Conservation (phyloP, 495 filamentous ascomycete genomes). For the Aspergillus cavernicola region DNA sequence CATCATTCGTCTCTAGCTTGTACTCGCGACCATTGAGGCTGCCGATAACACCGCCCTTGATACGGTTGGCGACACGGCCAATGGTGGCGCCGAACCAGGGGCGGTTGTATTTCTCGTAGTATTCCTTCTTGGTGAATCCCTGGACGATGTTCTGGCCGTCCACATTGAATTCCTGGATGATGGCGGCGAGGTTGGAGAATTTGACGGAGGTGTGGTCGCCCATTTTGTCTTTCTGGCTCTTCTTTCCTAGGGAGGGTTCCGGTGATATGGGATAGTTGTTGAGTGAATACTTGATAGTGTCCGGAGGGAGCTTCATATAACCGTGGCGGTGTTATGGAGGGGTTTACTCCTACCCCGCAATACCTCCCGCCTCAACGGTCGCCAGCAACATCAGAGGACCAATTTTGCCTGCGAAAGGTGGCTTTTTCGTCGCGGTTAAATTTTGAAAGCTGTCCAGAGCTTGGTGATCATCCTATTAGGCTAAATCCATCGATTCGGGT, state of each 20-base stretch:
- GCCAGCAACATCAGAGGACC: not conserved
- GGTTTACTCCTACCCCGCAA: constrained; percentile 6
- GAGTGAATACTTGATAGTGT: not conserved
- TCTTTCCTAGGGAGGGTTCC: not conserved
- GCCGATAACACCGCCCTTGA: constrained; percentile 66
- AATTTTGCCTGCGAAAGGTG: constrained; percentile 1
- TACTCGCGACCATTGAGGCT: constrained; percentile 71
- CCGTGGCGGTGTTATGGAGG: constrained; percentile 1
- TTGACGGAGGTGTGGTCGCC: constrained; percentile 31
- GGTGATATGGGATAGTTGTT: not conserved
- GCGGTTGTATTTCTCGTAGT: constrained; percentile 68
- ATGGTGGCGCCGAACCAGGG: constrained; percentile 92
- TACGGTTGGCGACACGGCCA: constrained; percentile 85
- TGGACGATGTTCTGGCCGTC: constrained; percentile 80
- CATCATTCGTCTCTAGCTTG: constrained; percentile 68
- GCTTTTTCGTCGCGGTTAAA: constrained; percentile 3
- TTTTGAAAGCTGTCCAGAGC: not conserved
- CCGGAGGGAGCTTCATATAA: not conserved
- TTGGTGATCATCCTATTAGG: not conserved
- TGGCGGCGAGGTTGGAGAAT: constrained; percentile 82
- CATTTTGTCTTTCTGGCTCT: constrained; percentile 9
- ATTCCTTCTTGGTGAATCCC: constrained; percentile 67
- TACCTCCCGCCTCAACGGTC: not conserved
- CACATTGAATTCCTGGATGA: constrained; percentile 80
- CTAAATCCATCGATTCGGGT: not conserved